Base-by-base conservation (phyloP, 192 early-diverging fungal genomes). In the Backusella luteola region DNA sequence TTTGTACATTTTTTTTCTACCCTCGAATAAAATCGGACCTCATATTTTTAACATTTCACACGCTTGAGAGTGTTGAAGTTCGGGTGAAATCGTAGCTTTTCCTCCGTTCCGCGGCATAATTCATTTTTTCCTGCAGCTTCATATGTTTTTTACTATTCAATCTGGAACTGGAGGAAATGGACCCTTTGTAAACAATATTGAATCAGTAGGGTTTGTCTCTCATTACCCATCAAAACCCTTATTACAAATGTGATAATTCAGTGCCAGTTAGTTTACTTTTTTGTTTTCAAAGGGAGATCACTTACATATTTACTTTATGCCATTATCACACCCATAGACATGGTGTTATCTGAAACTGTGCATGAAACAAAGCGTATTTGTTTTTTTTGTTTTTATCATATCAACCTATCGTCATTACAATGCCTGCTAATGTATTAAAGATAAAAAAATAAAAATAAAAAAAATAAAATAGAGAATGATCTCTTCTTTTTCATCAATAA, bases 1-100 rank as follows among this genome's bases (percentile, higher is more conserved):
- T 53, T 32, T 32, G 56, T 63, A 63, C 56, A 63, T 63, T 63
- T 63, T 63, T 63, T 63, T 63, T 63, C 56, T 29, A 12, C 56
- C 56, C 26, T 63, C 26, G 8, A 63, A 63, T 11, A 39, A 29
- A 63, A 63, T 63, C 56, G 23, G 56, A 63, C 56, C 56, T 63
- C 26, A 63, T 14, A 59, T 29, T 63, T 63, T 63, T 19, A 49
- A 63, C 26, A 63, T 63, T 63, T 63, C 56, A 23, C 56, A 63
- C 56, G 56, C 23, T 63, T 63, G 29, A 59, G 26, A 63, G 21
- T 63, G 56, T 14, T 63, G 56, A 29, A 26, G 11, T 23, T 56
- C 56, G 56, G 56, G 23, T 29, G 56, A 63, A 63, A 63, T 63
- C 56, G 56, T 63, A 63, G 26, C 56, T 29, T 26, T 23, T 29